Base-by-base conservation (phyloP, 176 grass and related monocot species). In the Avena atlantica region DNA sequence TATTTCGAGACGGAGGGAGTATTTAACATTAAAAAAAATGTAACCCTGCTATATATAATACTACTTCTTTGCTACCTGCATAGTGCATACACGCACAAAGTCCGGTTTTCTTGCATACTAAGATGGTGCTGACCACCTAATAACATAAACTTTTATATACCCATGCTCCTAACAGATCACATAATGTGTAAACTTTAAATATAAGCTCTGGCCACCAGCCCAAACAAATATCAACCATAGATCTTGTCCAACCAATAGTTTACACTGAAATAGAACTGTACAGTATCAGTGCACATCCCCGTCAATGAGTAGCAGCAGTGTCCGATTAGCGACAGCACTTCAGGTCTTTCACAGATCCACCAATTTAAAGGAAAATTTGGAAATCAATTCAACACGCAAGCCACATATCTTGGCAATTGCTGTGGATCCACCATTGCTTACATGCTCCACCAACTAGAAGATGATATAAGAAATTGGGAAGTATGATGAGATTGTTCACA, bases 61-160 rank as follows among this genome's bases (percentile, higher is more conserved):
- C 49, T 83, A 52, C 49, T 83, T 52, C 52, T 82, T 56, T 71
- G 59, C 59, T 45, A 29, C 19, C 27, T n/a, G 8, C 49, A 40
- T 2, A 37, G 17, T n/a, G 7, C 49, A 40, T 2, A 40, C 17
- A 40, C 16, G 20, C 19, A 83, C 11, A 56, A 83, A 45, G 21
- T 61, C 21, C 7, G 0, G 23, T 29, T 56, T 55, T 10, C 27
- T 56, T 68, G 49, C 65, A 83, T 15, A 37, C 64, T 70, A 55
- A 37, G 12, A 82, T 14, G 21, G 5, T 40, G 44, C 25, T 52
- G 12, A 24, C 19, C 27, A 6, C 27, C 27, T n/a, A n/a, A 36
- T 52, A 9, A 19, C 45, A 81, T 81, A 9, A 81, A 52, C 42
- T n/a, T 68, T 20, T 64, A 75, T 51, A 63, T 51, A 64, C 45